Base-by-base conservation (phyloP, 371 early-diverging fungal species). In the Lichtheimia hyalospora region DNA sequence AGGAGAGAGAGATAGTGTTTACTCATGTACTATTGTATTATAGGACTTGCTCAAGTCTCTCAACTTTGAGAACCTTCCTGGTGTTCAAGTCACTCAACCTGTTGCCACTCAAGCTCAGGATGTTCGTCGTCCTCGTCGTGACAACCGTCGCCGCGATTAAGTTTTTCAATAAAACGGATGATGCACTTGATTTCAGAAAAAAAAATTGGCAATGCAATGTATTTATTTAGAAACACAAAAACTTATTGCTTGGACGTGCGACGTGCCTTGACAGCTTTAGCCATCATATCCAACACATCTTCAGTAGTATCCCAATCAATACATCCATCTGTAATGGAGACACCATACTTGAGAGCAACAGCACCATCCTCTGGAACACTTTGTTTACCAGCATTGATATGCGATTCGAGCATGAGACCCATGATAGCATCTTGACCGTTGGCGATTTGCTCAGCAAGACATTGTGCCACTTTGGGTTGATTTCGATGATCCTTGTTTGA, bases 351-450 rank as follows among this genome's bases (percentile, higher is more conserved):
- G 44, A 93, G 77, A 14, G 79, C 83, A 25, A 73, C 69, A 28
- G 84, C 82, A 10, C 91, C 92, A 46, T 80, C 82, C 6, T 70
- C 60, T 34, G 92, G 89, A n/a, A 93, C 84, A 54, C 81, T 82
- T 74, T 93, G 93, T 46, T 88, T 85, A 24, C 95, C 95, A 69
- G 92, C 96, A 57, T 84, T 72, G 39, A 96, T 67, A 58, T 97
- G 89, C 20, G 90, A 89, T 75, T 97, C 98, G 58, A 97, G 90
- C 98, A 97, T 97, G 18, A 96, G 89, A 51, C 96, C 96, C 49
- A 89, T 66, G 27, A 96, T 87, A 49, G 87, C 69, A 24, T 74
- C 62, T 60, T 90, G 84, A n/a, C 92, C 92, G 18, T 67, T 74
- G 13, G 87, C 73, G 42, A 92, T 72, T 68, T 90, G 91, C 44